A percentile compares a stretch with the other conserved stretches of the same genome.
These are phyloP conservation scores for Luffa acutangula DNA, from an alignment of 306 rosid species.

Conservation along the genomic window DNA sequence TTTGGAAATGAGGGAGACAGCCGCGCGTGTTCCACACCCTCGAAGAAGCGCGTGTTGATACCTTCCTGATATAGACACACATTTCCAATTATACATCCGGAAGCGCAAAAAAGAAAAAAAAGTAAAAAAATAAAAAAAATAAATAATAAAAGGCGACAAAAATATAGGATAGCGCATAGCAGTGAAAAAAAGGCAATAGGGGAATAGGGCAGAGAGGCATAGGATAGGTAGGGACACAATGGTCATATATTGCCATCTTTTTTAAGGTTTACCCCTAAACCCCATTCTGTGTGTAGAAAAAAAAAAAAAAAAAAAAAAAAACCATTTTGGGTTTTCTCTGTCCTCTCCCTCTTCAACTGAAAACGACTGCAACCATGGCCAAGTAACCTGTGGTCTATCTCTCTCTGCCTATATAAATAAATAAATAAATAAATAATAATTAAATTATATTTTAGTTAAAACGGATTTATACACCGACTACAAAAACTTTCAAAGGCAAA, in stretches of 20 bases:
- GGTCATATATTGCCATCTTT: background rate
- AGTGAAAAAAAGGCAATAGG: background rate
- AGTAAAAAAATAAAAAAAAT: background rate
- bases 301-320: background rate
- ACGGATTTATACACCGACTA: constrained; percentile 51
- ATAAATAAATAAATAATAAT: background rate
- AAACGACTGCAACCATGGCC: constrained; percentile 75
- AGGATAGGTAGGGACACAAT: background rate
- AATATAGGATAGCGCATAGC: background rate
- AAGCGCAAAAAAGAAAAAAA: too few relatives aligned
- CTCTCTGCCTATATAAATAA: constrained; percentile 10
- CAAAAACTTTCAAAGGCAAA: constrained; percentile 9
- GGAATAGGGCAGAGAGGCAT: too few relatives aligned
- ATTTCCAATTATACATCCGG: background rate
- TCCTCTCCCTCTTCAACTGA: constrained; percentile 49
- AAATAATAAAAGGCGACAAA: background rate
- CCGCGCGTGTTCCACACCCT: too few relatives aligned
- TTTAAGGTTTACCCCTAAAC: background rate
- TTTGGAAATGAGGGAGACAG: too few relatives aligned
- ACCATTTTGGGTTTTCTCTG: background rate
- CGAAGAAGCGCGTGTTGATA: background rate
- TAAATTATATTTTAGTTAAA: background rate
- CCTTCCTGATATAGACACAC: background rate
- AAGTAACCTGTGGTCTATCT: constrained; percentile 61
- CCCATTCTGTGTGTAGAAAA: background rate